Evolutionary conservation across 352 stramenopile genomes (phyloP), one percentile per base, ranked within the genome.

Genomic region (Thalassiosira ordinaria): DNA sequence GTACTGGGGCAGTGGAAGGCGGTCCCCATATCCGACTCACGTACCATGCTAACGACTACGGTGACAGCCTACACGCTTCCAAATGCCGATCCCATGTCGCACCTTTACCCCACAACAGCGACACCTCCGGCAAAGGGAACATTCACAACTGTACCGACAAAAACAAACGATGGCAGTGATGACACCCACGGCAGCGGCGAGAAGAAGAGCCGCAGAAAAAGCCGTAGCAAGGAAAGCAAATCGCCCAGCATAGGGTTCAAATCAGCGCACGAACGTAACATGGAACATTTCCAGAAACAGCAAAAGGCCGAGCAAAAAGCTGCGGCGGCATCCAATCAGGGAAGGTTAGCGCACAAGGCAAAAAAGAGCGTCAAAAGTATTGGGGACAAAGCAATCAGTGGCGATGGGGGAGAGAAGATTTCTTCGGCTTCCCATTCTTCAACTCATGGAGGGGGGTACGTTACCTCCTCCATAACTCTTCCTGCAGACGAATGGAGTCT

Each of bases 401-500:
- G 18, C 27, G 22, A n/a, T 9, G 33, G 7, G 6, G 20, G n/a
- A 37, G 16, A 8, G 20, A 3, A 2, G 20, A 31, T 2, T 14
- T 16, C 18, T 14, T 35, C 44, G 9, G 22, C 11, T 46, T 35
- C 6, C 47, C 39, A 11, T 60, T 7, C 16, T 49, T 20, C n/a
- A 39, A 26, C 29, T 2, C 33, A 33, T 31, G 37, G 51, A 6
- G 63, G 65, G 1, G 73, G 79, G 22, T 78, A 75, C 39, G 49
- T 75, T 13, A 84, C 65, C 22, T 53, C 72, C 35, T 44, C 59
- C 44, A 49, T 86, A 11, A 81, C 71, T n/a, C 74, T 89, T 20
- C 78, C 64, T 2, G 76, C 87, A 4, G 72, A 87, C 69, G 74
- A 89, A 81, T 95, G 90, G 90, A 70, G 55, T 55, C 74, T 95